A percentile compares a stretch with the other conserved stretches of the same genome.
These are phyloP conservation scores for Adansonia madagascariensis DNA, from an alignment of 441 rosid genomes.

Conservation along the genomic window DNA sequence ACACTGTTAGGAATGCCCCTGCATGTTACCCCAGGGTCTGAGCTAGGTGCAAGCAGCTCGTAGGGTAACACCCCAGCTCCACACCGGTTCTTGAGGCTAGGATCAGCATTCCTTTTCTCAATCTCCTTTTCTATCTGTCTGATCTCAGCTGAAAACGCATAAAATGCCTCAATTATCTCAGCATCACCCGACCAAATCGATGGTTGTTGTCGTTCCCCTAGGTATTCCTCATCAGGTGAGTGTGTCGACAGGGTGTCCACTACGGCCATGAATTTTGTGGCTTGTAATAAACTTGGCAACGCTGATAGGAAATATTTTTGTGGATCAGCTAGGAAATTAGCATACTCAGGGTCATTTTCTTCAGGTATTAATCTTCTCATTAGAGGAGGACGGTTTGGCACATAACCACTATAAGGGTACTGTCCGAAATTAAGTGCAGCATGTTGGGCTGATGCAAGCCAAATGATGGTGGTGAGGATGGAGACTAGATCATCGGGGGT, in stretches of 20 bases:
- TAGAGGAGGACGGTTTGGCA: conserved; percentile 84
- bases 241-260: conserved; percentile 88
- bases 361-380: conserved; percentile 83
- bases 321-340: conserved; percentile 64
- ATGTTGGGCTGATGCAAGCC: conserved; percentile 97
- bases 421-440: conserved; percentile 96
- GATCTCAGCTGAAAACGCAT: conserved; percentile 70
- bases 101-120: conserved; percentile 70
- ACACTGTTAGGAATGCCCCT: conserved; percentile 96
- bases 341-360: conserved; percentile 65
- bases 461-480: conserved; percentile 69
- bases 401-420: conserved; percentile 87
- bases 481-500: conserved; percentile 59
- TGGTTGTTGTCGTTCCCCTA: conserved; percentile 85
- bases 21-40: conserved; percentile 93
- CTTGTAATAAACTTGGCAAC: conserved; percentile 75
- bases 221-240: conserved; percentile 90
- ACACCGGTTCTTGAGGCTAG: conserved; percentile 64
- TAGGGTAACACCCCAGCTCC: conserved; percentile 96
- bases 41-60: conserved; percentile 86
- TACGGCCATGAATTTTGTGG: conserved; percentile 94
- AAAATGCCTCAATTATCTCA: conserved; percentile 72
- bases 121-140: conserved; percentile 77
- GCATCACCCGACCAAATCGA: conserved; percentile 79
- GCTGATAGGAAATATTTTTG: conserved; percentile 75